These are phyloP conservation scores for Pyrenochaeta sp. DNA, from an alignment of 2,329 filamentous ascomycete genomes.

Conservation along the genomic window DNA sequence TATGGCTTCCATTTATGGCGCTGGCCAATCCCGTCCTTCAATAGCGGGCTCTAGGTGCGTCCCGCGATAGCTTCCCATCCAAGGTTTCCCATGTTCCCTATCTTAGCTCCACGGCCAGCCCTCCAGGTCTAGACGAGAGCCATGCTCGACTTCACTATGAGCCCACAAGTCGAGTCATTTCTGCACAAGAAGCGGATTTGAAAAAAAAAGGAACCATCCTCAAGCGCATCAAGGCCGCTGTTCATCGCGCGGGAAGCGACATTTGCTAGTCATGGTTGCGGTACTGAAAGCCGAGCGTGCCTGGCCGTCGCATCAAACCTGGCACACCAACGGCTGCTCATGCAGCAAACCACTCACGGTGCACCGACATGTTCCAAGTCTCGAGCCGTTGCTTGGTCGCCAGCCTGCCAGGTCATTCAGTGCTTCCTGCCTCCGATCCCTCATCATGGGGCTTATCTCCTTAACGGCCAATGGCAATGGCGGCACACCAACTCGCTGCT, in stretches of 20 bases:
- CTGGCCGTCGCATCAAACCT: constrained; percentile 25
- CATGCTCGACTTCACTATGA: constrained; percentile 8
- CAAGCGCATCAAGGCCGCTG: neutral
- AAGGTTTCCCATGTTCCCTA: constrained; percentile 12
- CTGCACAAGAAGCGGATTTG: no score
- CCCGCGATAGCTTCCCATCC: constrained; percentile 35
- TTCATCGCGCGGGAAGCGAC: neutral
- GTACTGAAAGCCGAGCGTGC: constrained; percentile 19
- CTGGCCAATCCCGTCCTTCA: constrained; percentile 35
- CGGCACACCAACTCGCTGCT: constrained; percentile 8
- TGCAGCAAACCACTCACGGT: constrained; percentile 26
- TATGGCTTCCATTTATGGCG: constrained; percentile 23
- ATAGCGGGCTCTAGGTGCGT: constrained; percentile 40
- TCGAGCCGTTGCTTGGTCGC: constrained; percentile 39
- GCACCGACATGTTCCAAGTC: constrained; percentile 37
- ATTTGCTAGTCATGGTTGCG: constrained; percentile 1
- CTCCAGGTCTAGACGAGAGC: neutral
- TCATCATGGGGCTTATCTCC: constrained; percentile 20
- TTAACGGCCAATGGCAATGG: constrained; percentile 28
- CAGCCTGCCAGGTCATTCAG: constrained; percentile 40
- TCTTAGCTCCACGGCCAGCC: constrained; percentile 13
- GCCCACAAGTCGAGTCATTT: constrained; percentile 4
- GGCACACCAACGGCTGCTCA: constrained; percentile 19
- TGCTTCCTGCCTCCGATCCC: constrained; percentile 32
- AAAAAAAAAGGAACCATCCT: neutral